Evolutionary conservation across 768 basidiomycete species (phyloP), one percentile per base, ranked within the genome.

Genomic region (Mycena sanguinolenta): DNA sequence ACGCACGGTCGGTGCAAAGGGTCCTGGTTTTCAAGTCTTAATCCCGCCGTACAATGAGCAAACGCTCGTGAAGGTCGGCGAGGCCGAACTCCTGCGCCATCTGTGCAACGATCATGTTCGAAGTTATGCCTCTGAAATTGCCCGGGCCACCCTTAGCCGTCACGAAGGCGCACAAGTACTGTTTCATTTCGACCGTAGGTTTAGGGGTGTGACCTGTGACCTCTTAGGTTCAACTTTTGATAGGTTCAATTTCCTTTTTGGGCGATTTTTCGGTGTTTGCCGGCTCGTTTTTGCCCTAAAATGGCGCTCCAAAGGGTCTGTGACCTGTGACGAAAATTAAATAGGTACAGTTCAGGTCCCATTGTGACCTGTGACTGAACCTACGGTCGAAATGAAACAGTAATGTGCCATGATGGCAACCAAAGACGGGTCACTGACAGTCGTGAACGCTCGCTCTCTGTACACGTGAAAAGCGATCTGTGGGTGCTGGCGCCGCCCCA

Each of bases 81-180:
- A 60, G 38, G 2, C 2, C 65, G 13, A 30, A 60, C 50, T 67
- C 65, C 19, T 50, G 34, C 49, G 57, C 28, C 3, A 67, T 36
- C 65, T 67, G 65, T 27, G 34, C 65, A 4, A 67, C 58, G 27
- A 67, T 60, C 28, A 25, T 30, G 36, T 32, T 57, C 17, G 54
- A 25, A 0, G 67, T 68, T 28, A 63, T 39, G 5, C 57, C 65
- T 28, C 19, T 0, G 19, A 34, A 34, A 5, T 12, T 34, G 5
- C 32, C 3, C 17, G 39, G 19, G 19, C 39, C 39, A 17, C n/a
- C 14, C 9, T 16, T 9, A 0, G 2, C 4, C 19, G n/a, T 49
- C 17, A 10, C 21, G 19, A 38, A 4, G 21, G 21, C 27, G 27
- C n/a, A 3, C 8, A 23, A 14, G 46, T 60, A 68, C 9, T 62